phyloP scores from a whole-genome alignment of 441 rosid genomes.

The Aleurites moluccanus region DNA sequence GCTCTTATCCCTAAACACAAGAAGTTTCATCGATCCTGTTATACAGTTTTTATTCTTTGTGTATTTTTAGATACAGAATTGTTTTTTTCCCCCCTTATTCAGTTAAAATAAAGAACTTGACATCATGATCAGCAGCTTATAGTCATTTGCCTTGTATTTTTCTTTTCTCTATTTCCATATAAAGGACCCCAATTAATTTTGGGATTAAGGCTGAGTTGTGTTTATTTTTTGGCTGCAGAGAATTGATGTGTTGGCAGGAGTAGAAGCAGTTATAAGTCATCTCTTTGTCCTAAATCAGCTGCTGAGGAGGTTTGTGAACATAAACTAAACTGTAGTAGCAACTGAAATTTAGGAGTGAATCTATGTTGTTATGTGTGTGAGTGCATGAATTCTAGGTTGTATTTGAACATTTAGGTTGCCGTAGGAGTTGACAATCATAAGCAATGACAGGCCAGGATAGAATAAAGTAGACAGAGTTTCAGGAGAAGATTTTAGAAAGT shows the following conservation, averaged over 20 bases:
- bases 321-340: slow-evolving; percentile 1
- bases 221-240: slow-evolving; percentile 41
- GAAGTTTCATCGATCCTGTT: background rate
- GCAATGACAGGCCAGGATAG: background rate
- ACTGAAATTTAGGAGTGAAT: slow-evolving; percentile 9
- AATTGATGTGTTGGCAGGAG: slow-evolving; percentile 61
- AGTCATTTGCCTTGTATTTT: background rate
- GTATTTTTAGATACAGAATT: background rate
- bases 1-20: background rate
- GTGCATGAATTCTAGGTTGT: background rate
- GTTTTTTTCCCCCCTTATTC: background rate
- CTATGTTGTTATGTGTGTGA: background rate
- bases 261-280: slow-evolving; percentile 66
- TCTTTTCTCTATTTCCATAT: background rate
- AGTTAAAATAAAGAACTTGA: background rate
- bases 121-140: background rate
- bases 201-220: too few relatives aligned
- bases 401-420: background rate
- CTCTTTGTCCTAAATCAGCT: slow-evolving; percentile 61
- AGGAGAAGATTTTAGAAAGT: too few relatives aligned
- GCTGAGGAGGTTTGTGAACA: slow-evolving; percentile 63
- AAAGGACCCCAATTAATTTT: too few relatives aligned
- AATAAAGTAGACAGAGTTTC: too few relatives aligned
- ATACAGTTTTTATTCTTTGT: background rate
- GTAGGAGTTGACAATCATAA: background rate